Conservation (phyloP, 192 early-diverging fungal species). For the Backusella mclennaniae region DNA sequence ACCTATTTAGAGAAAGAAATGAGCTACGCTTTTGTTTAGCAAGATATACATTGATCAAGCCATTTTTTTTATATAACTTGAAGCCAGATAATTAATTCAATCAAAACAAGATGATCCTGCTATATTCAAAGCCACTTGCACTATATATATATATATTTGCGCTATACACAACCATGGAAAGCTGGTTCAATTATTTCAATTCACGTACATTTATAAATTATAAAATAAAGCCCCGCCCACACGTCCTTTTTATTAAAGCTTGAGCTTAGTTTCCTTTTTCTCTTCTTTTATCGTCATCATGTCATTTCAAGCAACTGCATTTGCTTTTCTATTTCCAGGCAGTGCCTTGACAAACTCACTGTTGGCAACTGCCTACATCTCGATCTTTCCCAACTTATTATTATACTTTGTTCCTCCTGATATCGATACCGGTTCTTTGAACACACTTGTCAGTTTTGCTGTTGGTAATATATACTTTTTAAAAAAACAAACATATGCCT, state of each 20-base stretch:
- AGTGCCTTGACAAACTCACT: slow-evolving; percentile 60
- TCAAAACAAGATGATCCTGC: too few species aligned
- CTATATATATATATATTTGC: too few species aligned
- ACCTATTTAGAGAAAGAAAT: too few species aligned
- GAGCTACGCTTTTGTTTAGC: too few species aligned
- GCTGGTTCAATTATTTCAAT: neutral
- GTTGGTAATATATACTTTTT: slow-evolving; percentile 49
- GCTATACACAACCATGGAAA: neutral
- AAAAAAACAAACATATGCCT: neutral
- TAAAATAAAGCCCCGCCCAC: neutral
- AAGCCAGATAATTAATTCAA: too few species aligned
- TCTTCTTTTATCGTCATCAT: slow-evolving; percentile 11
- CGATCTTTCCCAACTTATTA: slow-evolving; percentile 77
- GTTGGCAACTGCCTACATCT: slow-evolving; percentile 78
- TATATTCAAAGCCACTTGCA: too few species aligned
- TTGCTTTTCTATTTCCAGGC: slow-evolving; percentile 58
- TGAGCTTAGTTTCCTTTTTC: neutral
- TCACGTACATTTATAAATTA: neutral
- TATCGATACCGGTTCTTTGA: slow-evolving; percentile 55
- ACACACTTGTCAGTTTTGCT: slow-evolving; percentile 82
- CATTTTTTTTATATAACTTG: too few species aligned
- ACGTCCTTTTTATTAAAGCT: neutral
- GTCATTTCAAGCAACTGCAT: slow-evolving; percentile 36
- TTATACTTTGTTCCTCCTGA: slow-evolving; percentile 77
- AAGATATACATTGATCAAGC: too few species aligned